Percentiles rank a stretch among this genome's conserved stretches.
These are phyloP conservation scores for Chalciporus pseudorubinellus DNA, from an alignment of 768 basidiomycete genomes.

Conservation along the genomic window DNA sequence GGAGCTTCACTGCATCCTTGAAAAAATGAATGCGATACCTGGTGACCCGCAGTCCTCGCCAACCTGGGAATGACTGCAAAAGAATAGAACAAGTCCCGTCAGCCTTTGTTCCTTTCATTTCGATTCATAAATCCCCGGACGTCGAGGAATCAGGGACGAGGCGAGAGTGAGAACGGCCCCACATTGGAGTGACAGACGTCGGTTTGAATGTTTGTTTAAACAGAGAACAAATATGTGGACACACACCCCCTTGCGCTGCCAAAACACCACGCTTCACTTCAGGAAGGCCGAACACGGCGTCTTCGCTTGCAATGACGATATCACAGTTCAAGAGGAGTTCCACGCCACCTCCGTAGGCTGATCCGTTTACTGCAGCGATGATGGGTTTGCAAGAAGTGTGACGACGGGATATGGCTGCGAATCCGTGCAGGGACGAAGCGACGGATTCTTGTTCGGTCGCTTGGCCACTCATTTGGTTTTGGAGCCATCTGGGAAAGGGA, in stretches of 20 bases:
- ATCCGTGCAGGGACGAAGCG: constrained; percentile 50
- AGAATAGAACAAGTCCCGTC: constrained; percentile 2
- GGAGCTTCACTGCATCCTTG: constrained; percentile 7
- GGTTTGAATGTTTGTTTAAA: background rate
- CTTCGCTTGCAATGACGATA: constrained; percentile 63
- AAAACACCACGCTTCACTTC: constrained; percentile 79
- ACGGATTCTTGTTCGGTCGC: constrained; percentile 44
- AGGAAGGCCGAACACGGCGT: constrained; percentile 69
- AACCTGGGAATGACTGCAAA: constrained; percentile 65
- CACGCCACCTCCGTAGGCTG: constrained; percentile 64
- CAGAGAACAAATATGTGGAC: background rate
- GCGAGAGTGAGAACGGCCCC: background rate
- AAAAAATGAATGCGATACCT: constrained; percentile 44
- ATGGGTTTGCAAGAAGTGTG: constrained; percentile 63
- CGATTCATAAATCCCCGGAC: constrained; percentile 3
- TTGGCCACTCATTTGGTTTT: constrained; percentile 44
- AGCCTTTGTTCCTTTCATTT: constrained; percentile 7
- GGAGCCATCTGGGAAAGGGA: constrained; percentile 52
- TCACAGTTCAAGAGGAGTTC: constrained; percentile 77
- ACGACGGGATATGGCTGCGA: constrained; percentile 71
- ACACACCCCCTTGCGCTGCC: constrained; percentile 67
- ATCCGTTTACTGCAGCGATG: constrained; percentile 79
- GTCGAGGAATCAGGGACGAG: background rate
- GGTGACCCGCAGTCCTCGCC: constrained; percentile 65
- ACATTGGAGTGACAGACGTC: background rate